Percentiles rank a stretch among this genome's conserved stretches.
Evolutionary conservation across 2,329 filamentous ascomycete species (phyloP).

Genomic region (Aspergillus ustus): DNA sequence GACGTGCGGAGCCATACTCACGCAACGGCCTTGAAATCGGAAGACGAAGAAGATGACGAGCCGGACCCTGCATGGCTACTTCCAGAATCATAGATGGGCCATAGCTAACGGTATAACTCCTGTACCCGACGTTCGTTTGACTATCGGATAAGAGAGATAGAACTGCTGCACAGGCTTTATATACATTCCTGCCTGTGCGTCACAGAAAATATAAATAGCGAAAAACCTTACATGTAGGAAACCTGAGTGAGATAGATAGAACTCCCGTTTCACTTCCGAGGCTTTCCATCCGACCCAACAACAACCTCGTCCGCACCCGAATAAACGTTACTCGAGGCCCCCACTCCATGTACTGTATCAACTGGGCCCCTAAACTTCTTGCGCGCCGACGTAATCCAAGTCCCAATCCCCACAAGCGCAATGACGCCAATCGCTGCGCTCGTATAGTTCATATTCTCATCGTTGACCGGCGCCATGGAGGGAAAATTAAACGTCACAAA

Average conservation of each 20-base stretch:
- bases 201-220: background rate
- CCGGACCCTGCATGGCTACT: slow-evolving; percentile 51
- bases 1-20: slow-evolving; percentile 31
- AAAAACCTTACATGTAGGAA: background rate
- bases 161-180: background rate
- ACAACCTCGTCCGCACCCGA: background rate
- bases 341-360: background rate
- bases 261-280: background rate
- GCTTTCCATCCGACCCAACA: background rate
- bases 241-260: background rate
- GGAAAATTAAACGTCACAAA: slow-evolving; percentile 64
- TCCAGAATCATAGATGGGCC: slow-evolving; percentile 29
- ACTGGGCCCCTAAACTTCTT: slow-evolving; percentile 57
- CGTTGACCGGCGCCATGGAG: slow-evolving; percentile 54
- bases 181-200: background rate
- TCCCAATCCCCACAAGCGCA: slow-evolving; percentile 55
- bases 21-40: slow-evolving; percentile 33
- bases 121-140: background rate
- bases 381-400: slow-evolving; percentile 57
- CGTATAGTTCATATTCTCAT: slow-evolving; percentile 64
- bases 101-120: background rate
- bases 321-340: background rate
- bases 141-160: background rate
- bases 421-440: slow-evolving; percentile 61
- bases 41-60: slow-evolving; percentile 48